Evolutionary conservation across 2,329 filamentous ascomycete genomes (phyloP).

Genomic region (Emergomyces pasteurianus): DNA sequence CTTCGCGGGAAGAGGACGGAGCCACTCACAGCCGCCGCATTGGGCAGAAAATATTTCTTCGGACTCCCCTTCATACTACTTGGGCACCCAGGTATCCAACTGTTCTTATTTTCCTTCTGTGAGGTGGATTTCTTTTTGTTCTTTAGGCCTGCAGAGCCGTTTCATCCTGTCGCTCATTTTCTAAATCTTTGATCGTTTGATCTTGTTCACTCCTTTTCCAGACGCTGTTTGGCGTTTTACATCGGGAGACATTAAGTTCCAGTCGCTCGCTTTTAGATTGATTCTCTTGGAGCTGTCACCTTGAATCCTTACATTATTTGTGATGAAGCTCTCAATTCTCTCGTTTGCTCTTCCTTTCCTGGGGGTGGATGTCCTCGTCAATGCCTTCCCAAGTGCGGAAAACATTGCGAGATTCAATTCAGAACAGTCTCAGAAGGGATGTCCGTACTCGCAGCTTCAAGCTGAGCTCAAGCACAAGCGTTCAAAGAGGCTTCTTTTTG

Average conservation of each 20-base stretch:
- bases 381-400: neutral
- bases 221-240: neutral
- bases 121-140: neutral
- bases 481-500: neutral
- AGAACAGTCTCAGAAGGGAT: neutral
- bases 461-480: neutral
- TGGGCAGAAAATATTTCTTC: neutral
- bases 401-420: neutral
- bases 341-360: neutral
- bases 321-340: slow-evolving; percentile 1
- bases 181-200: neutral
- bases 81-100: neutral
- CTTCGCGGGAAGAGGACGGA: neutral
- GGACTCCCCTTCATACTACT: neutral
- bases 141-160: too few species aligned
- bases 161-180: neutral
- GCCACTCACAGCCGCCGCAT: neutral
- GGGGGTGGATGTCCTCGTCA: neutral
- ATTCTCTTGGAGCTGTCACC: neutral
- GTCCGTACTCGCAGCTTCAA: neutral
- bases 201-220: neutral
- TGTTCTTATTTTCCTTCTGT: neutral
- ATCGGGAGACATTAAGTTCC: neutral
- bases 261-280: neutral
- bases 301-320: neutral